Evolutionary conservation across 345 rosid genomes (phyloP).

Genomic region (Pugionium cornutum): DNA sequence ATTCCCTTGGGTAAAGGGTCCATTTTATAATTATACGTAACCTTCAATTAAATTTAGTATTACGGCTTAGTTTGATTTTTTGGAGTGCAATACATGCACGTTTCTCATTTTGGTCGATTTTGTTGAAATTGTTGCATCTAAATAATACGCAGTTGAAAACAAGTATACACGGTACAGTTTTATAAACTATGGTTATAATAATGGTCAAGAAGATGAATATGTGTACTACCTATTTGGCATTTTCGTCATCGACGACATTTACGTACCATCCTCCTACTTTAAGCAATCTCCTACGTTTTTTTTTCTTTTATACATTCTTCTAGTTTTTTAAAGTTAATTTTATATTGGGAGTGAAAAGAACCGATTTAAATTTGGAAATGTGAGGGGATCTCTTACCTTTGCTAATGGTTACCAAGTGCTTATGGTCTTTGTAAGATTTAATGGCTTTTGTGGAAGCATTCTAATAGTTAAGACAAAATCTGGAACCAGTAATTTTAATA

Average conservation of each 20-base stretch:
- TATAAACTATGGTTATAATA: not conserved
- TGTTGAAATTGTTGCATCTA: conserved; percentile 7
- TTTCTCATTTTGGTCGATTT: conserved; percentile 24
- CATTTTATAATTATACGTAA: conserved; percentile 8
- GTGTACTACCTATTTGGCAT: conserved; percentile 28
- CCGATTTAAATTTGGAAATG: too few relatives aligned
- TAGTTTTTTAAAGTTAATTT: too few relatives aligned
- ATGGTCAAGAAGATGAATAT: conserved; percentile 31
- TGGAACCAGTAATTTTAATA: conserved; percentile 2
- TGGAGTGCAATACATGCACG: not conserved
- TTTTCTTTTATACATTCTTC: not conserved
- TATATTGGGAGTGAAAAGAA: too few relatives aligned
- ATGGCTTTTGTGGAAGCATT: too few relatives aligned
- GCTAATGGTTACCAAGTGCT: too few relatives aligned
- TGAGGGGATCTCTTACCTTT: too few relatives aligned
- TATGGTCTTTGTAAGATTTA: too few relatives aligned
- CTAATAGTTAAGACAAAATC: not conserved
- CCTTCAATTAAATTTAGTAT: conserved; percentile 12
- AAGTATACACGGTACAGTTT: conserved; percentile 10
- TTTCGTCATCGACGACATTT: conserved; percentile 37
- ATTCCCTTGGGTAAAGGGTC: not conserved
- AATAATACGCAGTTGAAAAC: conserved; percentile 5
- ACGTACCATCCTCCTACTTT: conserved; percentile 35
- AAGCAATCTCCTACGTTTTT: conserved; percentile 43
- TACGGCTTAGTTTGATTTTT: conserved; percentile 34